These are phyloP conservation scores for Mangifera indica DNA, from an alignment of 345 rosid species.

Conservation along the genomic window DNA sequence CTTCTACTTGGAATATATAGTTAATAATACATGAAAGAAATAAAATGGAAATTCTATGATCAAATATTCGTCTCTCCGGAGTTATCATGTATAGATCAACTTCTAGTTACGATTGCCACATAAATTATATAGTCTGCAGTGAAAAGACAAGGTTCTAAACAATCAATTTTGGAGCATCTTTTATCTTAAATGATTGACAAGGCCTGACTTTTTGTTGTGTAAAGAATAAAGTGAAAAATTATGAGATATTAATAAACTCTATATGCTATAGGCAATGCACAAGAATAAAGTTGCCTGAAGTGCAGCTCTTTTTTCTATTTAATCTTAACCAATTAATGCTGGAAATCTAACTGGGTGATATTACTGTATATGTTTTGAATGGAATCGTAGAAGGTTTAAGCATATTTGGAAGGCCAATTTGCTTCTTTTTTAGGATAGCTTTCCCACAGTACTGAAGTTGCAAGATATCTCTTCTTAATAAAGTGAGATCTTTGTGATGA, in stretches of 20 bases:
- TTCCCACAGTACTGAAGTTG: not conserved
- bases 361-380: not conserved
- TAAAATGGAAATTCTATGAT: too few species aligned
- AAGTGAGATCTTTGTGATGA: not conserved
- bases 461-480: not conserved
- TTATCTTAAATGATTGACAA: not conserved
- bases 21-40: too few species aligned
- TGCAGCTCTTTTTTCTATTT: too few species aligned
- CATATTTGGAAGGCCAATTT: not conserved
- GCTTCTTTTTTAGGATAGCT: not conserved
- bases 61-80: not conserved
- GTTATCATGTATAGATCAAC: not conserved
- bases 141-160: not conserved
- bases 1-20: too few species aligned
- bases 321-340: too few species aligned
- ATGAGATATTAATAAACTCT: too few species aligned
- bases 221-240: too few species aligned
- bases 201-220: too few species aligned
- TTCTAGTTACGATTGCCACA: too few species aligned
- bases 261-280: too few species aligned
- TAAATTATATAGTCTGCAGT: too few species aligned
- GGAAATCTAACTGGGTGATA: not conserved
- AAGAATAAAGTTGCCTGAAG: too few species aligned
- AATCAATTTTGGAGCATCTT: not conserved
- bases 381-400: constrained; percentile 2